A percentile compares a stretch with the other conserved stretches of the same genome.
phyloP scores from a whole-genome alignment of 75 land plant genomes.

The Pinus albicaulis region DNA sequence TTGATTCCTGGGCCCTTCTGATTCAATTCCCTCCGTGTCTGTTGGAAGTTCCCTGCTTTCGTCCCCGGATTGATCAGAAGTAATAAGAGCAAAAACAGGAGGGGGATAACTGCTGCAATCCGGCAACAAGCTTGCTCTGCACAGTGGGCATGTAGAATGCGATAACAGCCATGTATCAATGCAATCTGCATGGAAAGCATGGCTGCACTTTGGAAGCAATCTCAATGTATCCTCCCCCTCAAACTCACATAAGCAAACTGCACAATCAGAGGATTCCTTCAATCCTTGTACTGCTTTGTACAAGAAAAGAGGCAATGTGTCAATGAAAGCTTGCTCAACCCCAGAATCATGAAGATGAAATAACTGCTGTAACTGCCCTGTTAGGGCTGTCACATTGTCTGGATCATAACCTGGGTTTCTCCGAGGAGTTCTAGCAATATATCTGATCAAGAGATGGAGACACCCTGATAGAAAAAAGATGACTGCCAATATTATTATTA shows the following conservation, averaged over 20 bases:
- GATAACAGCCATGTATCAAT: constrained; percentile 75
- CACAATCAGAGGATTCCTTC: constrained; percentile 63
- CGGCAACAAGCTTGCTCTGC: constrained; percentile 44
- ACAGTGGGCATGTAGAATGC: constrained; percentile 67
- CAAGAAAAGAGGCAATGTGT: constrained; percentile 54
- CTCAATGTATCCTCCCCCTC: constrained; percentile 46
- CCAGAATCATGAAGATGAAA: constrained; percentile 69
- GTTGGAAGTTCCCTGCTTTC: constrained; percentile 37
- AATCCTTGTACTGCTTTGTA: constrained; percentile 50
- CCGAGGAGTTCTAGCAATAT: constrained; percentile 24
- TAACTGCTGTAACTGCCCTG: constrained; percentile 62
- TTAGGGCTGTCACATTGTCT: constrained; percentile 34
- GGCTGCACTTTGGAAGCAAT: constrained; percentile 60
- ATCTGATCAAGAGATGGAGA: constrained; percentile 48
- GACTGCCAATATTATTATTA: constrained; percentile 39
- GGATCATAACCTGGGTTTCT: constrained; percentile 16
- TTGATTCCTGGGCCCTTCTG: constrained; percentile 9
- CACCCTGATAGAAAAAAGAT: constrained; percentile 52
- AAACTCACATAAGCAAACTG: constrained; percentile 61
- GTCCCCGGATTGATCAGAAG: constrained; percentile 29
- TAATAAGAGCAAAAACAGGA: constrained; percentile 52
- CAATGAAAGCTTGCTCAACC: constrained; percentile 70
- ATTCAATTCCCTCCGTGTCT: constrained; percentile 13
- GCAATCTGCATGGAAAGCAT: constrained; percentile 69
- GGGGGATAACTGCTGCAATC: constrained; percentile 29